A percentile compares a stretch with the other conserved stretches of the same genome.
Conservation (phyloP, 2,329 filamentous ascomycete species). For the Magnaporthiopsis rhizophila region DNA sequence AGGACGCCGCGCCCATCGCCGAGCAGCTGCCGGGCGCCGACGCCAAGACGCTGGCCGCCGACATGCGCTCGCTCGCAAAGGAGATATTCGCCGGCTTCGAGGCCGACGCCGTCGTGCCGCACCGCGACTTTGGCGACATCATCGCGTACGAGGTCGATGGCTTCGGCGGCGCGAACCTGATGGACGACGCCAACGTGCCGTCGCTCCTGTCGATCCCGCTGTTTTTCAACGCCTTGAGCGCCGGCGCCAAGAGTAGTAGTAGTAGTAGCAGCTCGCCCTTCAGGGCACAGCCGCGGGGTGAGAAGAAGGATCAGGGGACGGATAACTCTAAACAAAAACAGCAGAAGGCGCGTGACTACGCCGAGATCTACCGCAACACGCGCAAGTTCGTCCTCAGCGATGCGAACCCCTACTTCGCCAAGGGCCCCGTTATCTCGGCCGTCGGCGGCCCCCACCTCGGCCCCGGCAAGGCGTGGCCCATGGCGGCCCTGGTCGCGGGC, state of each 20-base stretch:
- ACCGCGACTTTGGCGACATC: slow-evolving; percentile 56
- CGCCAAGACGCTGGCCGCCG: slow-evolving; percentile 32
- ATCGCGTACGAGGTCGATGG: slow-evolving; percentile 74
- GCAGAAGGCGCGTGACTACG: slow-evolving; percentile 30
- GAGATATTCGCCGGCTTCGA: slow-evolving; percentile 61
- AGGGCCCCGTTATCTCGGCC: slow-evolving; percentile 58
- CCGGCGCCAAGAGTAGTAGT: background rate
- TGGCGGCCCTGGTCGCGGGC: slow-evolving; percentile 45
- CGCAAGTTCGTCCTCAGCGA: slow-evolving; percentile 26
- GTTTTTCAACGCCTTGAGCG: slow-evolving; percentile 44
- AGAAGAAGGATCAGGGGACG: background rate
- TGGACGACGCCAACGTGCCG: slow-evolving; percentile 68
- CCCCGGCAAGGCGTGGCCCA: slow-evolving; percentile 46
- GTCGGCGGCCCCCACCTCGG: slow-evolving; percentile 66
- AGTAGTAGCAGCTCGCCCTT: background rate
- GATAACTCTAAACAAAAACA: background rate
- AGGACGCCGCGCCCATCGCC: slow-evolving; percentile 44
- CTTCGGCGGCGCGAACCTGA: slow-evolving; percentile 56
- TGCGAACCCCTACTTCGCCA: slow-evolving; percentile 70
- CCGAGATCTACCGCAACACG: slow-evolving; percentile 70
- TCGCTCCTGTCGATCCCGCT: slow-evolving; percentile 58
- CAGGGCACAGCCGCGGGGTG: background rate
- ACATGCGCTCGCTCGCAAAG: slow-evolving; percentile 50
- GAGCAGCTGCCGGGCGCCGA: slow-evolving; percentile 23
- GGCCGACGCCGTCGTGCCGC: slow-evolving; percentile 57